A percentile compares a stretch with the other conserved stretches of the same genome.
phyloP scores from a whole-genome alignment of 140 eudicot genomes.

The Cichorium intybus region DNA sequence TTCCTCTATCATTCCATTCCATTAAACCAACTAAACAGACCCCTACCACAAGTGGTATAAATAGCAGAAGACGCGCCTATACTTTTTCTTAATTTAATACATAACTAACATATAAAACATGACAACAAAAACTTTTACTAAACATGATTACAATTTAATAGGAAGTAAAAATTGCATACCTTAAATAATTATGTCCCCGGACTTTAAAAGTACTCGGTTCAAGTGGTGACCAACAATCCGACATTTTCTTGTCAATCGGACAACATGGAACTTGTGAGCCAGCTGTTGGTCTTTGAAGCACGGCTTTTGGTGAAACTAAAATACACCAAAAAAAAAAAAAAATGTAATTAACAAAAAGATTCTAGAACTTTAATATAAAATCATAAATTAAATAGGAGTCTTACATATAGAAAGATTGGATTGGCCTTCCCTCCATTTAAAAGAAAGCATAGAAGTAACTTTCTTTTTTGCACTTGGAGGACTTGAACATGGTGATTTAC shows the following conservation, averaged over 20 bases:
- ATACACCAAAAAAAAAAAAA: background rate
- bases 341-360: too few relatives aligned
- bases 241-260: slow-evolving; percentile 74
- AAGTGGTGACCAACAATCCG: slow-evolving; percentile 77
- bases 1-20: too few relatives aligned
- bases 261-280: slow-evolving; percentile 85
- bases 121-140: background rate
- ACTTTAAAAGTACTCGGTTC: slow-evolving; percentile 82
- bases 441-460: slow-evolving; percentile 54
- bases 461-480: slow-evolving; percentile 65
- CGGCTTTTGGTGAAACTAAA: slow-evolving; percentile 67
- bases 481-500: slow-evolving; percentile 49
- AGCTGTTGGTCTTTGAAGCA: slow-evolving; percentile 77
- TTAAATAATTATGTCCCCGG: slow-evolving; percentile 70
- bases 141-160: background rate
- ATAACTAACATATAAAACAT: background rate
- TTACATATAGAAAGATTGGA: slow-evolving; percentile 60
- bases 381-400: slow-evolving; percentile 1
- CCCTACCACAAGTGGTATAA: too few relatives aligned
- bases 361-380: background rate
- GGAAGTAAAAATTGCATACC: slow-evolving; percentile 37
- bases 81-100: background rate
- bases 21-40: too few relatives aligned
- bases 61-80: too few relatives aligned
- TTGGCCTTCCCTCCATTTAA: slow-evolving; percentile 74